Evolutionary conservation across 345 rosid genomes (phyloP), one percentile per base, ranked within the genome.

Genomic region (Eucalyptus tenuipes): DNA sequence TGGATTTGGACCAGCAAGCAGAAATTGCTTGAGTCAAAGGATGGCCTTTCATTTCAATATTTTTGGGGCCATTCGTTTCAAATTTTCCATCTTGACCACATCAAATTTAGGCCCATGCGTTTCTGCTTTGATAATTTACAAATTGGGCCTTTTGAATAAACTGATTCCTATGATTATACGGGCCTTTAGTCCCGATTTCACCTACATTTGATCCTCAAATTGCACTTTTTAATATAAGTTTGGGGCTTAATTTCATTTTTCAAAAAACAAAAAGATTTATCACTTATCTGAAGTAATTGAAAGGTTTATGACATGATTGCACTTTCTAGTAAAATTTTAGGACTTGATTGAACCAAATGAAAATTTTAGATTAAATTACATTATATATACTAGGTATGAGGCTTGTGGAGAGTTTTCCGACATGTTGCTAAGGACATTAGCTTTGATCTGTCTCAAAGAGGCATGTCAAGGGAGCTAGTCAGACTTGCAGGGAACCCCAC

Each of bases 351-450:
- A 75, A 37, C 1, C 4, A 22, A 75, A 20, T 6, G 47, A 75
- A 75, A 2, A 1, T 20, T 20, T 20, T 75, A 33, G 25, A 18
- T 33, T 37, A 16, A 33, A 33, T 71, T 33, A 71, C 24, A 18
- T 9, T 9, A 0, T 33, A 7, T 18, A 18, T 25, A 71, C 9
- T 18, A 33, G 4, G 25, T 18, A 33, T 33, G 10, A 4, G 44
- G 25, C 81, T 37, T 18, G 13, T 18, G 44, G 81, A 71, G 25
- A 71, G 13, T 33, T 66, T 17, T 33, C 8, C 1, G 7, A 71
- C 7, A 10, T 18, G 81, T 33, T 68, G 20, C 81, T 68, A 17
- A 7, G 13, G 44, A 10, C 81, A 18, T 71, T 17, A 6, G 2
- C 8, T 33, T 37, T 33, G 81, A 71, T 33, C 1, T 33, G 25